Evolutionary conservation across 139 green algal genomes (phyloP), one percentile per base, ranked within the genome.

Genomic region (Deuterostichococcus epilithicus): DNA sequence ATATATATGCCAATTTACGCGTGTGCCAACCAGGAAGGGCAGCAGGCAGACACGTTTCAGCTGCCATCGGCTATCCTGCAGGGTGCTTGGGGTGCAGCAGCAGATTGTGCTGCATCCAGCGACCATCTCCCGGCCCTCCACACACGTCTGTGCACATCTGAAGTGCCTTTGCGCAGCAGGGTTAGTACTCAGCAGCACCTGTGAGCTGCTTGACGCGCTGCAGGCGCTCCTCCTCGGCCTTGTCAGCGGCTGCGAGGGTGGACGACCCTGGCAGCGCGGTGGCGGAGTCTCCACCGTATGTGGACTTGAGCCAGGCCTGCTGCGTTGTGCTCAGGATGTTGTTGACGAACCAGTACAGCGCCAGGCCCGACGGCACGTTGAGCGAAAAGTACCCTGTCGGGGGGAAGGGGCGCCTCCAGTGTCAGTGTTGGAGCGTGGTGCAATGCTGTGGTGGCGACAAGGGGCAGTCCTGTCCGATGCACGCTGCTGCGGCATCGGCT

Each of bases 301-400:
- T 39, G 33, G 39, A 25, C 42, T n/a, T 63, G 52, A 35, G 30
- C 32, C 42, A 82, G 44, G 85, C 80, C 82, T 95, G 91, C 82
- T 97, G 93, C 37, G 79, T 93, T 5, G 94, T 98, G 72, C 84
- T 94, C 44, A 99, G 83, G 32, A 98, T 77, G 88, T 98, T 99
- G 91, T 99, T 99, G 36, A 91, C 87, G 68, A 99, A 97, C 96
- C 96, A 99, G 90, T 99, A 99, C 15, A 99, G 88, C 0, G 92
- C 98, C 26, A 99, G 85, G 36, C 96, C 96, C 0, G 91, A 90
- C 47, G 96, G 96, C 30, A 99, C 96, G 81, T 98, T 98, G 6
- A 99, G 88, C 0, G 94, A 97, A 81, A 99, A 99, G 83, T 88
- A 99, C 28, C 96, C 94, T 96, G 90, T 76, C 82, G 42, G 6